Evolutionary conservation across 1,284 basidiomycete species (phyloP), one percentile per base, ranked within the genome.

Genomic region (Athelia sp.): DNA sequence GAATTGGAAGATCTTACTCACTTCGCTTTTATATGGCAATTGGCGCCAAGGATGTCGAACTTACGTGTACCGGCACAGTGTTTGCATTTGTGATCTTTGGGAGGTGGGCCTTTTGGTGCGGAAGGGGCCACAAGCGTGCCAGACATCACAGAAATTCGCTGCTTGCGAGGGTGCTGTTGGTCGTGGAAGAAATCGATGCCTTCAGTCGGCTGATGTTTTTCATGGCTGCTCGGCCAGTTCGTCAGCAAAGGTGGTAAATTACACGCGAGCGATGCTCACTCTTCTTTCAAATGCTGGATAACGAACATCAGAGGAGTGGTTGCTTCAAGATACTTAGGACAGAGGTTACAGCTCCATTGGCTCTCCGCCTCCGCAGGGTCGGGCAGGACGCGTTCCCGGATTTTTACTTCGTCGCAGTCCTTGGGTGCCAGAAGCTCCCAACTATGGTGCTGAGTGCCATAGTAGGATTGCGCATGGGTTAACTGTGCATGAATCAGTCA

Each of bases 171-270:
- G 14, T 6, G 8, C 6, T 22, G 24, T 21, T 22, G 43, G 19
- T 23, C n/a, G 43, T 44, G 17, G 43, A 44, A 44, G 18, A 44
- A 44, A n/a, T 44, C 43, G 19, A 44, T 21, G 4, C 24, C 24
- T 23, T 44, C 43, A n/a, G 8, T 10, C 6, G 43, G 43, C 9
- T 22, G 10, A 11, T 9, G 15, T n/a, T 23, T 44, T 8, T 21
- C 43, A n/a, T 44, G 43, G 21, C 43, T 44, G 19, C 15, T 9
- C 15, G 18, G 15, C 8, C 19, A 10, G 43, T 44, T 15, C 4
- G 36, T 17, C 6, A n/a, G n/a, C n/a, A n/a, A n/a, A 40, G n/a
- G n/a, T 15, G 36, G 36, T n/a, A 6, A 9, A 17, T 15, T 40
- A 6, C 6, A 22, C 36, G n/a, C 21, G 36, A 40, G n/a, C 10